Conservation (phyloP, 331 rosid species). For the Ulmus americana region DNA sequence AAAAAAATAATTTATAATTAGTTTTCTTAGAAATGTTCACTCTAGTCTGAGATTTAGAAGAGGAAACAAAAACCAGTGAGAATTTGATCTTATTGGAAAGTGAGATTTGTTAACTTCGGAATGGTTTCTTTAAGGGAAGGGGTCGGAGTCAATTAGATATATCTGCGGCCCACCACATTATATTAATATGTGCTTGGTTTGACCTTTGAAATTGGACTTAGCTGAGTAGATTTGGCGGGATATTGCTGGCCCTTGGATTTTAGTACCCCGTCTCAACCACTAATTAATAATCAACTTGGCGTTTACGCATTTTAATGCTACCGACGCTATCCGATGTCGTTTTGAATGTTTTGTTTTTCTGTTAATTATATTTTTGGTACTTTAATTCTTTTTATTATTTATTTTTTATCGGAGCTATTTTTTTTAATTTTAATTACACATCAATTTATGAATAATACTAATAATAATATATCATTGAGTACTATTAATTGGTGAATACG, state of each 20-base stretch:
- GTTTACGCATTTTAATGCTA: not conserved
- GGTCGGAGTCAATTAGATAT: not conserved
- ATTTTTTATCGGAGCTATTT: no score
- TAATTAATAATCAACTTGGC: not conserved
- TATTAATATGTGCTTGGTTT: constrained; percentile 11
- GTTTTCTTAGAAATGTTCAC: constrained; percentile 6
- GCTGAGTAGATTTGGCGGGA: constrained; percentile 11
- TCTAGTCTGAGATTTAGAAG: constrained; percentile 29
- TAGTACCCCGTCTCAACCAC: not conserved
- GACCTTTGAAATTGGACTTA: constrained; percentile 17
- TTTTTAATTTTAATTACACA: no score
- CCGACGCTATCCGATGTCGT: constrained; percentile 21
- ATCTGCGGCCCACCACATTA: constrained; percentile 27
- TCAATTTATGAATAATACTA: no score
- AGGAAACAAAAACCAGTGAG: not conserved
- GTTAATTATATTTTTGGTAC: no score
- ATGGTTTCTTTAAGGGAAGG: constrained; percentile 11
- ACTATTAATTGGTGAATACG: no score
- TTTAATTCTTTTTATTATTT: no score
- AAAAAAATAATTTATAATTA: not conserved
- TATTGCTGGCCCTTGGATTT: constrained; percentile 21
- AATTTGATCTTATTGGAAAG: constrained; percentile 33
- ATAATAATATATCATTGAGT: no score
- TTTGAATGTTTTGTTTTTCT: no score
- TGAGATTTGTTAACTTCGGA: not conserved